Evolutionary conservation across 176 grass and related monocot species (phyloP), one percentile per base, ranked within the genome.

Genomic region (Ensete glaucum): DNA sequence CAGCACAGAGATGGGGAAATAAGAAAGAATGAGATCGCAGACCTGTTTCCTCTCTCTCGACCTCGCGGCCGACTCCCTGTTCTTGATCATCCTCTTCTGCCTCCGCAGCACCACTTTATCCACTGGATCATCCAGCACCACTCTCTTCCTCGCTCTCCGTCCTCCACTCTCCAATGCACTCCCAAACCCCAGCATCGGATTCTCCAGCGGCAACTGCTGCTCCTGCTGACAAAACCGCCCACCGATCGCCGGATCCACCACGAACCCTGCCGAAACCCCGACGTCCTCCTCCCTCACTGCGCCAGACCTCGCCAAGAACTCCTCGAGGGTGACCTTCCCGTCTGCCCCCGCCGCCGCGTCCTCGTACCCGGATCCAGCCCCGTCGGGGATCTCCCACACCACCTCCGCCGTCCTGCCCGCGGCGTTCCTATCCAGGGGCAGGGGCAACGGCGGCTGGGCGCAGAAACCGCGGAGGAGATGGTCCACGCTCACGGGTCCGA

Each of bases 1-100:
- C 20, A 19, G 14, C 1, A 9, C 16, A 13, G 19, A 34, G 1
- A 11, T 20, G 1, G 26, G 64, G 64, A 13, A 34, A 16, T 15
- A 67, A 67, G 3, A 5, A 67, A 34, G 64, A 67, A 67, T 26
- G 25, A 43, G 64, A 9, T 70, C 4, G 3, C 9, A 14, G n/a
- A 77, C 75, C 75, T 77, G 74, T 52, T 76, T 76, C 59, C 74
- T 76, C 74, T 76, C 74, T 59, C 74, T 76, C 11, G 74, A 77
- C 22, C 75, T 77, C 2, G 75, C 59, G 24, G 75, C 75, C 49
- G 75, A 77, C 48, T 77, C 75, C 75, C 75, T 77, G 58, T 77
- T 77, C 49, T 77, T 77, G 60, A 77, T 77, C 75, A 77, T 77
- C 60, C 75, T 77, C 75, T 65, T 77, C 60, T 77, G 75, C 19